Percentiles rank a stretch among this genome's conserved stretches.
Conservation (phyloP, 306 rosid genomes). For the Ceratonia siliqua region DNA sequence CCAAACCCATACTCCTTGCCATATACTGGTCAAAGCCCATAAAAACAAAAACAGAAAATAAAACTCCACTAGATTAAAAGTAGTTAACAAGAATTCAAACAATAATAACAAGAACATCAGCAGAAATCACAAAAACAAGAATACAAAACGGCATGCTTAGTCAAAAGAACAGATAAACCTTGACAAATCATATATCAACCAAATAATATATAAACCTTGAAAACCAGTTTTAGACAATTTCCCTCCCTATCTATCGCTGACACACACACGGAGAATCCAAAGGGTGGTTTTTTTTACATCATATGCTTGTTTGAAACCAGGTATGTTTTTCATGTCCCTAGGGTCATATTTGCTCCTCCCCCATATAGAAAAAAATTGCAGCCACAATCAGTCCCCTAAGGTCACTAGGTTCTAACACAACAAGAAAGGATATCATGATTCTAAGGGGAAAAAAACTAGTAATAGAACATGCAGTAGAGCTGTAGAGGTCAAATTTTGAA, state of each 20-base stretch:
- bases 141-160: constrained; percentile 5
- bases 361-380: neutral
- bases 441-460: neutral
- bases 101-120: constrained; percentile 4
- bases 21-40: constrained; percentile 54
- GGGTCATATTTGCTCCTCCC: neutral
- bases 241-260: neutral
- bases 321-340: neutral
- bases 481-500: neutral
- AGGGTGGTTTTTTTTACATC: constrained; percentile 1
- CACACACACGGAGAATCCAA: neutral
- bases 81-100: constrained; percentile 2
- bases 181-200: neutral
- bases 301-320: neutral
- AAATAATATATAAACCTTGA: constrained; percentile 19
- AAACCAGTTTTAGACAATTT: constrained; percentile 1
- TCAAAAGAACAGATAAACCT: neutral
- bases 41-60: neutral
- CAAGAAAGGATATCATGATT: neutral
- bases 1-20: constrained; percentile 98
- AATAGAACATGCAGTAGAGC: too few species aligned
- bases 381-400: neutral
- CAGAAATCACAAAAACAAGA: constrained; percentile 14
- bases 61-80: constrained; percentile 18
- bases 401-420: too few species aligned